Base-by-base conservation (phyloP, 176 grass and related monocot genomes). In the Eremochloa ophiuroides region DNA sequence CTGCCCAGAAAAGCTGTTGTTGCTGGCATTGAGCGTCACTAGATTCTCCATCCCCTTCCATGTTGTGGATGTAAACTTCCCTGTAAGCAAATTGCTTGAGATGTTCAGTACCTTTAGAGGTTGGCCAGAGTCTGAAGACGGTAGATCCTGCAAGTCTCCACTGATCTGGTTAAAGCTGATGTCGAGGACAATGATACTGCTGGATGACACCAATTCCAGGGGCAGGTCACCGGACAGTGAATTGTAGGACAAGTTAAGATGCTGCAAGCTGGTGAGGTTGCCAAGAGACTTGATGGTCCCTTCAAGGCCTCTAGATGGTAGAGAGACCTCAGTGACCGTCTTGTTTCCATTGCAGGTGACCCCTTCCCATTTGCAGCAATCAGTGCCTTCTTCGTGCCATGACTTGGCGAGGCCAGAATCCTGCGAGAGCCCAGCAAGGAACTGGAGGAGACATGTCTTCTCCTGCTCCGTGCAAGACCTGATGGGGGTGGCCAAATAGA, bases 281-380 rank as follows among this genome's bases (percentile, higher is more conserved):
- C 23, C 66, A 22, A 92, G 38, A 0, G 25, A 86, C 0, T 0
- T 5, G 86, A 86, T 48, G 33, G 2, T 0, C 15, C 90, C 90
- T 2, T 66, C 1, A 0, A 92, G 82, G 15, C 60, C n/a, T 10
- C 15, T 79, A 7, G 65, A 4, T 6, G 76, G 16, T 33, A 91
- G 78, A 0, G 22, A 66, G 33, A 91, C 38, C 1, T 25, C 5
- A 6, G 5, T 50, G 42, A 91, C 72, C 8, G 4, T 34, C 8
- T 6, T 4, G 27, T 84, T 25, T 6, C 1, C 2, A 8, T 69
- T 69, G 70, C 89, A 91, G 48, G 47, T 7, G 23, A 91, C 38
- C 1, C 89, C 85, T 33, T 35, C 27, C 89, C 89, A 91, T 0
- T 0, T 31, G 73, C 89, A 91, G 38, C 89, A 91, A 10, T 85